Evolutionary conservation across 768 basidiomycete species (phyloP), one percentile per base, ranked within the genome.

Genomic region (Asterophora parasitica): DNA sequence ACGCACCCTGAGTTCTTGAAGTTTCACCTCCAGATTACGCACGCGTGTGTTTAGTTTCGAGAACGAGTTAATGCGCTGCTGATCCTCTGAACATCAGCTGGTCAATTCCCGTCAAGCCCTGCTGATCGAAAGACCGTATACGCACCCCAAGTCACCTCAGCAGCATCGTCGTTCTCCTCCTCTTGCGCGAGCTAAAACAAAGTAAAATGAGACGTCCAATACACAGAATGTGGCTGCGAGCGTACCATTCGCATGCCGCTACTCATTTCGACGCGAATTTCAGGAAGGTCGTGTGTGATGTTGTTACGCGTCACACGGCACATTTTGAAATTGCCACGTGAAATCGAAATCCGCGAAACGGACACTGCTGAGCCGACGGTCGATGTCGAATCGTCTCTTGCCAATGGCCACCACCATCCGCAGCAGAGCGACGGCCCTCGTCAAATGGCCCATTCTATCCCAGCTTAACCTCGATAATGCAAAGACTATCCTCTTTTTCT

Each of bases 41-140:
- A 89, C 65, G 39, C 92, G 81, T 7, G 83, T 83, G 58, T 95
- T 96, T 32, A 94, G 73, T 64, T 92, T 94, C 0, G 92, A 95
- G 64, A 97, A 96, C 0, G 81, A 75, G 68, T 85, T 95, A 69
- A 97, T 97, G 23, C 81, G 79, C 55, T 92, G 83, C 64, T 97
- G 93, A 64, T 93, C 91, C 74, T 81, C 81, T 86, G 57, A 33
- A 44, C n/a, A 32, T 33, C 40, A 32, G 32, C 10, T 32, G 26
- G 45, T 38, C 32, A 44, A 48, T 56, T 30, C 51, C 46, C 35
- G 41, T 36, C 30, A 8, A 43, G n/a, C 27, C 15, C 32, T n/a
- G 26, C 20, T 46, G n/a, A 45, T 48, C 31, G 15, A 41, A 27
- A 16, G 8, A 10, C 35, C 27, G 23, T 42, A 34, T 36, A 56